Evolutionary conservation across 2,329 filamentous ascomycete species (phyloP), one percentile per base, ranked within the genome.

Genomic region (Penicillium sp.): DNA sequence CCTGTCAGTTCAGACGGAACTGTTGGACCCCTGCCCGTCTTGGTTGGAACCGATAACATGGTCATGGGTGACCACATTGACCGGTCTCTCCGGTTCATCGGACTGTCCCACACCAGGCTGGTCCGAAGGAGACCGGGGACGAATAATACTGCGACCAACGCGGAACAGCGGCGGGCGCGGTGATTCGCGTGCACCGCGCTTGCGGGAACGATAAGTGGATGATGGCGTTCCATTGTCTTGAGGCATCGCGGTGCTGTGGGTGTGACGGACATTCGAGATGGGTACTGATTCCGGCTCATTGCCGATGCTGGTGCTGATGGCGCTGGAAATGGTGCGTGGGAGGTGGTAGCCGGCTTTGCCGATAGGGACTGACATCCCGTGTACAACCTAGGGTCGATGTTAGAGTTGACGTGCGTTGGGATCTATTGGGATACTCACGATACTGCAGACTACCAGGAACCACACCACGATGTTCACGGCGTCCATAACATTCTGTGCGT

Each of bases 361-460:
- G 3, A 94, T 69, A 0, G 91, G 90, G 13, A 95, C 89, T 44
- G 85, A 90, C 1, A 96, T 76, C 6, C 90, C 90, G 61, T 95
- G 90, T 3, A 94, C 86, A 36, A 92, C 74, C 85, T 85, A 31
- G 48, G 4, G 6, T 85, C 28, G 48, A 5, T 14, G 38, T 53
- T 25, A 54, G 47, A 39, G 24, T 8, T 25, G 35, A 30, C 7
- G 3, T 8, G 7, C 20, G 24, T 46, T 16, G 22, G 10, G 16
- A 13, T 6, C 18, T 9, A 25, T 11, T 5, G 18, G 35, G 18
- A 18, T 16, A 56, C 60, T 53, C 74, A 91, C 88, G 53, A 95
- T 86, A 58, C 89, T 94, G 72, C 88, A 92, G 18, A 94, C 84
- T 8, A 84, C 81, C 46, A 95, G 72, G 64, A 96, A 96, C 91